Evolutionary conservation across 805 yeast genomes (phyloP), one percentile per base, ranked within the genome.

Genomic region (Sporopachydermia lactativora): DNA sequence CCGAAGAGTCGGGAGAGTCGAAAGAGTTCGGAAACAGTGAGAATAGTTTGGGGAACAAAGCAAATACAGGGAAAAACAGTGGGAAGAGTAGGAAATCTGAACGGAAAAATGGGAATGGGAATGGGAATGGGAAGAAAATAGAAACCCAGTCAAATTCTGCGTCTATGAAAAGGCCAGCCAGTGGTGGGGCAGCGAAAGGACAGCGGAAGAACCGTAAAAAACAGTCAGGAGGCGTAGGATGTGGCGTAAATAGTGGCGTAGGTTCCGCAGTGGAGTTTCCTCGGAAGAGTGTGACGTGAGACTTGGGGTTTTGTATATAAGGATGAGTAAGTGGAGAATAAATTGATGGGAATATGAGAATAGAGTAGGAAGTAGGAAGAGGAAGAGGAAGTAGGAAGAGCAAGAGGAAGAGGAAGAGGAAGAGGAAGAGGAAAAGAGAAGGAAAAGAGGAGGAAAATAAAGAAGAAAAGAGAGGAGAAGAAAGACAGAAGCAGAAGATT

Each of bases 351-450:
- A n/a, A n/a, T n/a, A n/a, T n/a, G n/a, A n/a, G 98, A 96, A 2
- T 89, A 92, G 85, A 77, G 76, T 48, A 62, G 81, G 37, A 64
- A 51, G 36, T 52, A 54, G 13, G 73, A 62, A 31, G 63, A 52
- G 6, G 69, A 67, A 49, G 74, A 78, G 77, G 66, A 62, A 45
- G 75, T 70, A 41, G 36, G 31, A 13, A 36, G 49, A 45, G 17
- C 61, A 62, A 60, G 70, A 64, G 31, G n/a, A 8, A 8, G n/a
- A 24, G 31, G n/a, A 24, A 24, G 31, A 24, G 31, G n/a, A 24
- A 24, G 31, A 24, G 31, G 31, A 24, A 24, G n/a, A n/a, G n/a
- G n/a, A 24, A 24, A 24, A n/a, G n/a, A 8, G 31, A n/a, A 24
- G n/a, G n/a, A 24, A n/a, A 24, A 24, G 31, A n/a, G n/a, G n/a